phyloP scores from a whole-genome alignment of 768 basidiomycete genomes.

The Termitomyces sp. region DNA sequence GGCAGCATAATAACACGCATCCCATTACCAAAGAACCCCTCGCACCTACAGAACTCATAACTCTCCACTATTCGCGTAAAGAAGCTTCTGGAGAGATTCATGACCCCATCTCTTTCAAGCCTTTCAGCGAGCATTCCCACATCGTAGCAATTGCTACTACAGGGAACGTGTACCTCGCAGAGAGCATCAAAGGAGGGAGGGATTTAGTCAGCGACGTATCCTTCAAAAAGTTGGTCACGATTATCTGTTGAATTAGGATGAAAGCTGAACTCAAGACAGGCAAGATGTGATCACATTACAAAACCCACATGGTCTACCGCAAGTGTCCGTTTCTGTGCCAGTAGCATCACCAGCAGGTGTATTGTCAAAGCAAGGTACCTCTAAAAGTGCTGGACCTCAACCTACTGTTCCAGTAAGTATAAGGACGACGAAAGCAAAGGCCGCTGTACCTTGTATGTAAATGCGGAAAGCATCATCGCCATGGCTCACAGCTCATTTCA shows the following conservation, averaged over 20 bases:
- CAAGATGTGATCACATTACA: slow-evolving; percentile 92
- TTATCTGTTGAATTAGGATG: neutral
- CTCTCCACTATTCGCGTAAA: slow-evolving; percentile 80
- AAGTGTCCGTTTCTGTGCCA: slow-evolving; percentile 38
- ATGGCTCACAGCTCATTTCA: slow-evolving; percentile 19
- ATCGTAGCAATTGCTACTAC: slow-evolving; percentile 87
- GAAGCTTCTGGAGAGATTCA: slow-evolving; percentile 79
- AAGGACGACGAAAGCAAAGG: slow-evolving; percentile 42
- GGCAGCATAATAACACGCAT: slow-evolving; percentile 77
- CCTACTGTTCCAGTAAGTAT: slow-evolving; percentile 27
- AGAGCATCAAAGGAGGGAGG: slow-evolving; percentile 79
- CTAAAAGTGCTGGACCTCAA: slow-evolving; percentile 29
- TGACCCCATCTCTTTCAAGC: slow-evolving; percentile 97
- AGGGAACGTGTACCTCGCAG: slow-evolving; percentile 90
- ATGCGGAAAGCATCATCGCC: neutral
- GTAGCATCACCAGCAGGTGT: slow-evolving; percentile 24
- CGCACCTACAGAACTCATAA: slow-evolving; percentile 67
- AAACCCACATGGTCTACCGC: slow-evolving; percentile 77
- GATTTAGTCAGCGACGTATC: slow-evolving; percentile 84
- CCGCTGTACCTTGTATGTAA: slow-evolving; percentile 59
- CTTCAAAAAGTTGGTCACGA: slow-evolving; percentile 66
- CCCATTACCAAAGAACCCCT: slow-evolving; percentile 72
- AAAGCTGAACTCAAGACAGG: slow-evolving; percentile 29
- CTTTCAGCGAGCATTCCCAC: slow-evolving; percentile 94
- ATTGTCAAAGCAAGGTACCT: slow-evolving; percentile 16